phyloP scores from a whole-genome alignment of 2,329 filamentous ascomycete species.

The Trichoderma polysporum region DNA sequence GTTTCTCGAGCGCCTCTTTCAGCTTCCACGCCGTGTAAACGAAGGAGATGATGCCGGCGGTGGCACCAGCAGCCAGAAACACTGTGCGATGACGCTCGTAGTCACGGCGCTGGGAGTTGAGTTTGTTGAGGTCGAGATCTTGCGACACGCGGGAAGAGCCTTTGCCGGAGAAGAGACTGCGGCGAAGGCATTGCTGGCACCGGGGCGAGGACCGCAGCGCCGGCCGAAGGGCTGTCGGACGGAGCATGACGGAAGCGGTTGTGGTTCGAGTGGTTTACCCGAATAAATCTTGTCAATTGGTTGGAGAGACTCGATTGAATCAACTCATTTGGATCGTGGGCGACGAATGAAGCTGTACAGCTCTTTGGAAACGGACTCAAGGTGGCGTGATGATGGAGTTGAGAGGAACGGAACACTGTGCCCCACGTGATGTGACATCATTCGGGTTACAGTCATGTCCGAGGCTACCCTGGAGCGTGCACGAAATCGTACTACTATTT shows the following conservation, averaged over 20 bases:
- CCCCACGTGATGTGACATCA: conserved; percentile 24
- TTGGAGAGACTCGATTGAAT: not conserved
- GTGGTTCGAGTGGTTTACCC: no score
- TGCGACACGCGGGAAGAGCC: conserved; percentile 42
- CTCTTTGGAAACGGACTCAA: not conserved
- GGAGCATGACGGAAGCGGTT: conserved; percentile 29
- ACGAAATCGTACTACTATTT: not conserved
- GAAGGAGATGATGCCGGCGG: conserved; percentile 51
- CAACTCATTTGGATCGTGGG: not conserved
- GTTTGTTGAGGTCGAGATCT: conserved; percentile 49
- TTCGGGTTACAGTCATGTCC: not conserved
- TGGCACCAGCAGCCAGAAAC: conserved; percentile 52
- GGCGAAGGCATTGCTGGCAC: conserved; percentile 20
- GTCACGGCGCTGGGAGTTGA: conserved; percentile 47
- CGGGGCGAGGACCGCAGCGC: conserved; percentile 27
- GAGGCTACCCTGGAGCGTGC: conserved; percentile 7
- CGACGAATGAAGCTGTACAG: not conserved
- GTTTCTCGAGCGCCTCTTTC: conserved; percentile 40
- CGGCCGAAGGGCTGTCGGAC: conserved; percentile 28
- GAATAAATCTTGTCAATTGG: not conserved
- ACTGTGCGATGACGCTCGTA: conserved; percentile 52
- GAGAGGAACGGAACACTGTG: not conserved
- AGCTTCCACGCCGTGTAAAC: conserved; percentile 55
- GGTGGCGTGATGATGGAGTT: conserved; percentile 14
- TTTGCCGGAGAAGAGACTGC: conserved; percentile 34